Evolutionary conservation across 768 basidiomycete species (phyloP), one percentile per base, ranked within the genome.

Genomic region (Psilocybe cubensis): DNA sequence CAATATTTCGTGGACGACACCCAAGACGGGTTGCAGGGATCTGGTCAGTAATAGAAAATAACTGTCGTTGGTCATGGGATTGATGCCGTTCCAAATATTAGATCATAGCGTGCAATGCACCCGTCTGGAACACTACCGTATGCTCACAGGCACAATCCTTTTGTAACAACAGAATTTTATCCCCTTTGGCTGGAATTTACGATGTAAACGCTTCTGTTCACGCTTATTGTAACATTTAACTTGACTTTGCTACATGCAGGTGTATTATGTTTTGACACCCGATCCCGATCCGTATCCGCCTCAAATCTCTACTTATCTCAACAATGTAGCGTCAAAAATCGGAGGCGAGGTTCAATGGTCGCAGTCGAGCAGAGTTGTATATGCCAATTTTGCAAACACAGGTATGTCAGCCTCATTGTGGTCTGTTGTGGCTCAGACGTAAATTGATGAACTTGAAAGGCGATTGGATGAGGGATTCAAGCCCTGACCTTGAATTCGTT

Each of bases 391-490:
- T 40, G 46, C 63, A 4, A 38, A 52, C 14, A 67, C 66, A 1
- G 66, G 65, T 60, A 43, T 43, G 57, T 54, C 11, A 7, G 35
- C 17, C 14, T 20, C 9, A 7, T 10, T 40, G 4, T 23, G n/a
- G 3, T 14, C 14, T 23, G 4, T 33, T 43, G 3, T 28, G 25
- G 17, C 17, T n/a, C 14, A n/a, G 4, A 12, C 8, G 11, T 3
- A 20, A 27, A 18, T 6, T 20, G n/a, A 40, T 12, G 3, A 20
- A 6, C 3, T 24, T 12, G 14, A 3, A 35, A 78, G 79, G 78
- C 21, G 86, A 88, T 60, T 86, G 84, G 84, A 86, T 86, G 83
- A 70, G 75, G 48, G 78, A 74, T 53, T 76, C 75, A 1, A 65
- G 76, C n/a, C 81, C 81, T 0, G 60, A 79, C 54, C 71, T 88